Base-by-base conservation (phyloP, 768 basidiomycete species). In the Hericium alpestre region DNA sequence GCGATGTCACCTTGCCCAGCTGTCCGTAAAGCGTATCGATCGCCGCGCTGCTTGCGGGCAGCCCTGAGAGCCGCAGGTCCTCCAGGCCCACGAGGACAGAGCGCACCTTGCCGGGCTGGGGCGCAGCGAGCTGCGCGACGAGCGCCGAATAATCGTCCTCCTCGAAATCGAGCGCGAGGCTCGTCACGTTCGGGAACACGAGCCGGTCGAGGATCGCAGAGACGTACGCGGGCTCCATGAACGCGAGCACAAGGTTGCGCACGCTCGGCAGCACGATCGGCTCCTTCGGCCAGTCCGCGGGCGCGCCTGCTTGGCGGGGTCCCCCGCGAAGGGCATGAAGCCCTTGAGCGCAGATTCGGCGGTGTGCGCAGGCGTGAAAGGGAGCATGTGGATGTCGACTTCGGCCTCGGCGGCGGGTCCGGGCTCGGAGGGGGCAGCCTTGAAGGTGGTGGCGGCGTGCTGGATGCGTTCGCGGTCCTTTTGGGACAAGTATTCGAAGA, bases 401-500 rank as follows among this genome's bases (percentile, higher is more conserved):
- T 66, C 55, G 27, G 65, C 58, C 2, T 63, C 58, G 3, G 67
- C 56, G n/a, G 65, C 55, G 15, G 63, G 54, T 9, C 65, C 58
- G 22, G 66, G 56, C 13, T 76, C 66, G 5, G 64, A 63, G 0
- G 57, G 54, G 5, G 63, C 56, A 7, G 67, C 64, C 8, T 60
- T 62, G 48, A 69, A 58, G 10, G 61, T 51, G 20, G 69, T 63
- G 53, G 79, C 68, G 25, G 89, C 78, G 27, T 76, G 77, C 64
- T 84, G 77, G 15, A 99, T 77, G 6, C 94, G 84, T 58, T 96
- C 93, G 56, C 83, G 81, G 64, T 95, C 92, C 65, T 93, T 94
- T 61, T 87, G 81, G 0, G 96, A 95, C 67, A 98, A 82, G 67
- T 84, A 98, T 48, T 98, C 94, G 67, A 95, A 97, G 15, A 99